Base-by-base conservation (phyloP, 345 rosid species). In the Populus pruinosa region DNA sequence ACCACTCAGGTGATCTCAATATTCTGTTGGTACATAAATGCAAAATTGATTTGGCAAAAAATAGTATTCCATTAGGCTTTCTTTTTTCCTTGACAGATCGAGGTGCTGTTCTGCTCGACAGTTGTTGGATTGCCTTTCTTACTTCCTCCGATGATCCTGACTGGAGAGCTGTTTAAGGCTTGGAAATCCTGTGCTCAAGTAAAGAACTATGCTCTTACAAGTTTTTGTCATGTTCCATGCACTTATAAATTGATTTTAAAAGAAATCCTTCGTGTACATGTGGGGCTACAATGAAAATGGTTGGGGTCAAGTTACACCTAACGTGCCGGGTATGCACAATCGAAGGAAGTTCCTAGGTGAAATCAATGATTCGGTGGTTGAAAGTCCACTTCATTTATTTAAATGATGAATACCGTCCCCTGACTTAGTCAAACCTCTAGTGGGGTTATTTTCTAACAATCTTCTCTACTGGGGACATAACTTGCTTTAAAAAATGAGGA, bases 151-250 rank as follows among this genome's bases (percentile, higher is more conserved):
- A 96, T 96, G 99, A 77, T 96, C 69, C 82, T 96, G 68, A 96
- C 98, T n/a, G 99, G 98, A 35, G 99, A 96, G 86, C 79, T 96
- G 74, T 90, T 93, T 73, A 90, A 76, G 78, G 99, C 99, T 62
- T 96, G 97, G 99, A 91, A 76, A 84, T 92, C 99, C 8, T 96
- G 99, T 72, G 86, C 90, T 59, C 92, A 96, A 89, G 99, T 93
- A 87, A 80, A 47, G 21, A 76, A 7, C 14, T 29, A 14, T 70
- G 8, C 63, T 71, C 36, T 20, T 53, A 49, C 1, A 66, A 50
- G 6, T 11, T 59, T 78, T 66, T 35, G 16, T 69, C 6, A 5
- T 39, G 25, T 70, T 53, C 5, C 65, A 12, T 44, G 50, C 31
- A n/a, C 20, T 14, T 23, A 14, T 29, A 2, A n/a, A 50, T 64